Conservation (phyloP, 257 asterid genomes). For the Solanum clarkiae region DNA sequence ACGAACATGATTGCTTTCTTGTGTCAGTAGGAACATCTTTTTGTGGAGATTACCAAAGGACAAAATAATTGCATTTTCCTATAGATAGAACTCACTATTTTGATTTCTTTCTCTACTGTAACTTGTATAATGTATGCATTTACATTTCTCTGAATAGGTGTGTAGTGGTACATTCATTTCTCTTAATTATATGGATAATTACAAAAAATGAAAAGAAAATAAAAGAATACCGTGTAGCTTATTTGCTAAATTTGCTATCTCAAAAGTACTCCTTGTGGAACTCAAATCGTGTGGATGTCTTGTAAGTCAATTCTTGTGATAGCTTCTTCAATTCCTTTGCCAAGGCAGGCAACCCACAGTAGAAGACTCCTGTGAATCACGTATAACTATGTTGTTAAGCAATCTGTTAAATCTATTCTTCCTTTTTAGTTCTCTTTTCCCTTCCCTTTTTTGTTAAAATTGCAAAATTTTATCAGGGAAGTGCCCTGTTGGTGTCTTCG, state of each 20-base stretch:
- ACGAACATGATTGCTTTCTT: neutral
- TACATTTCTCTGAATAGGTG: conserved; percentile 15
- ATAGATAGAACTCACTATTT: neutral
- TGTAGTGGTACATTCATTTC: neutral
- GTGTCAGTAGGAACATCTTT: neutral
- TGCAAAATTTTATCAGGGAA: neutral
- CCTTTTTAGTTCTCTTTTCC: neutral
- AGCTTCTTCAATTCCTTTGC: conserved; percentile 69
- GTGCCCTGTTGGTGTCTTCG: neutral
- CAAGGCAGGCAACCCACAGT: conserved; percentile 67
- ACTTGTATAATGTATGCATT: conserved; percentile 13
- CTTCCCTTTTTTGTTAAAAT: neutral
- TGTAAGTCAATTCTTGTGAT: conserved; percentile 55
- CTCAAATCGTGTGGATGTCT: conserved; percentile 71
- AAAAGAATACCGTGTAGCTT: neutral
- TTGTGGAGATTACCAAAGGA: neutral
- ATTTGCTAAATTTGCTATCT: conserved; percentile 5
- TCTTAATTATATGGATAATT: conserved; percentile 8
- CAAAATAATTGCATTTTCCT: neutral
- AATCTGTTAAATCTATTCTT: neutral
- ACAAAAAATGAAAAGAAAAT: conserved; percentile 12
- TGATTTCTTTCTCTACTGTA: conserved; percentile 11
- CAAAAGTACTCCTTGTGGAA: conserved; percentile 74
- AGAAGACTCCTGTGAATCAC: conserved; percentile 55
- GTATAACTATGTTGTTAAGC: neutral